Base-by-base conservation (phyloP, 139 green algal species). In the Chlorella sp. region DNA sequence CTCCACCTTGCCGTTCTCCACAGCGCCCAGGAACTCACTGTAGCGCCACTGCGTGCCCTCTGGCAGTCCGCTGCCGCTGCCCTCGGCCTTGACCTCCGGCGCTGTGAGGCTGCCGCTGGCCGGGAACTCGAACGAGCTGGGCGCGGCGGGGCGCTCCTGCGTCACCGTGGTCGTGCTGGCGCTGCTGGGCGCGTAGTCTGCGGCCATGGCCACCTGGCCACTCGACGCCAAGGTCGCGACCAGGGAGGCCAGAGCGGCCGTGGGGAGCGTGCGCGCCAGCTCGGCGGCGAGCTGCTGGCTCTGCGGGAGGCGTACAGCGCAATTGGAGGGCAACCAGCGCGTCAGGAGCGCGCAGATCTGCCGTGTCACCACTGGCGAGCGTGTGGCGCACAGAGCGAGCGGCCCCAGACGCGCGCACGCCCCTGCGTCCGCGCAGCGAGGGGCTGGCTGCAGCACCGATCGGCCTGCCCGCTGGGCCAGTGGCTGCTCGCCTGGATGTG, bases 41-140 rank as follows among this genome's bases (percentile, higher is more conserved):
- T 99, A 99, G 14, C 96, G 83, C 96, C 96, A 99, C 81, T 97
- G 88, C 77, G 87, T 94, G 79, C 95, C 95, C 84, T 99, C 96
- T 26, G 96, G 96, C 70, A 98, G 90, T 17, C 31, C 62, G 31
- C 78, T 78, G 23, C 31, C 62, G 31, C 78, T 78, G 33, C 71
- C 69, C 31, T 76, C 79, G 24, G 76, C 78, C n/a, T 78, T 81
- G 1, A 90, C 71, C 24, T 83, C 77, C 2, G 82, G 76, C 6
- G 79, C 79, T 10, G 72, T 69, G 30, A 84, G 70, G 3, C 83
- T 82, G 20, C 32, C 27, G 2, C 64, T 30, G 29, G 49, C 29
- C 27, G 77, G 71, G 30, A 75, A 73, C 65, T 72, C 49, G 24
- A 78, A 55, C 33, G 82, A 55, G 62, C 31, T 51, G 31, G 72